Base-by-base conservation (phyloP, 495 filamentous ascomycete species). In the Penicillium arizonense region DNA sequence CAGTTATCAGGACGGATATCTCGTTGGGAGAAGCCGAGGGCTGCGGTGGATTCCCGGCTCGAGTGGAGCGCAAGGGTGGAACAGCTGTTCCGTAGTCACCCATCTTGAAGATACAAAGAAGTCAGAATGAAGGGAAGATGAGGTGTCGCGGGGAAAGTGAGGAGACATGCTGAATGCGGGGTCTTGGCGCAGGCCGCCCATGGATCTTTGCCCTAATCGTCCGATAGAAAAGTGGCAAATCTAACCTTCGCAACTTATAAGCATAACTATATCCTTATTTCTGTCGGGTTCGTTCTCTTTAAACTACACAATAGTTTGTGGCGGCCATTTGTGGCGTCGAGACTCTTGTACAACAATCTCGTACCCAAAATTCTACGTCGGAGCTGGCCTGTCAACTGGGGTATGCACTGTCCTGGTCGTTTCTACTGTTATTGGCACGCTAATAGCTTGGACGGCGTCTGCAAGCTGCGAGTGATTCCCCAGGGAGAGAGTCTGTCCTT, bases 1-100 rank as follows among this genome's bases (percentile, higher is more conserved):
- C 87, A 13, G 87, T 90, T 51, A 91, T 77, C 38, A 89, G 65
- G 36, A 91, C 84, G 18, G 76, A 86, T 58, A 89, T 66, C 59
- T 86, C 82, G 30, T 68, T 63, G 9, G 59, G 36, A 13, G 58
- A 53, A 4, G 53, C 41, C 10, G 57, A 36, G 12, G 55, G 45
- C 7, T 47, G 45, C 12, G 65, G 50, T 7, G 59, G 56, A 39
- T 56, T 61, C 13, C 38, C 44, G 12, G 55, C 40, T 7, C 50
- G 36, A 21, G 53, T 59, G 46, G 60, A 23, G 43, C 39, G 42
- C 35, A 57, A 36, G 11, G 63, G 38, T 26, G 52, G 51, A 39
- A 55, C 61, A 16, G 45, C 56, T 40, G 63, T 54, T 23, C 72
- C 74, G 44, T 57, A 69, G 57, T 77, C 74, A 44, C 74, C 74